A percentile compares a stretch with the other conserved stretches of the same genome.
Evolutionary conservation across 208 protist species (phyloP).

Genomic region (Leishmania mexicana): DNA sequence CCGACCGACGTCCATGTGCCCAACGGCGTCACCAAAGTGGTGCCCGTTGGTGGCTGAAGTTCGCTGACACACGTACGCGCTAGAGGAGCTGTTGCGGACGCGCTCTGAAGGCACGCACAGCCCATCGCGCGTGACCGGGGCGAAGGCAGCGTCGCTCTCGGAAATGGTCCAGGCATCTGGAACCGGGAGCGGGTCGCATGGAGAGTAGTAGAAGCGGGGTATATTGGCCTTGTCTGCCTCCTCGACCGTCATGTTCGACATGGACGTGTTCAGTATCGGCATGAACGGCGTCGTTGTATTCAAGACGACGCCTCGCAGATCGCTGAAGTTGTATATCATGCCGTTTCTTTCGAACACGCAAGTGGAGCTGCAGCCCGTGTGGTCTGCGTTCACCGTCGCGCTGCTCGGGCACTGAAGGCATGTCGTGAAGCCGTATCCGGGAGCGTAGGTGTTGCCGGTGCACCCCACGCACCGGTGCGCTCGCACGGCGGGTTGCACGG

Average conservation of each 20-base stretch:
- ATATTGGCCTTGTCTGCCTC: conserved; percentile 4
- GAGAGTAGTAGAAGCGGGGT: conserved; percentile 10
- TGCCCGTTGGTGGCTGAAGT: not conserved
- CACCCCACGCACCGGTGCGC: not conserved
- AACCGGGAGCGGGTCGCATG: conserved; percentile 5
- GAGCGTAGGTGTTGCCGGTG: not conserved
- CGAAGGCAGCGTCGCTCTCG: not conserved
- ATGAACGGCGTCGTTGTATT: not conserved
- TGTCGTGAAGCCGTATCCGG: conserved; percentile 12
- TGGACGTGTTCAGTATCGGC: not conserved
- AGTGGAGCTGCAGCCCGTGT: not conserved
- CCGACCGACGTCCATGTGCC: not conserved
- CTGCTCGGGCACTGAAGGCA: not conserved
- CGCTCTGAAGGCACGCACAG: conserved; percentile 1
- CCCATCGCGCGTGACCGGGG: not conserved
- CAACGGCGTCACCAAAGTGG: conserved; percentile 6
- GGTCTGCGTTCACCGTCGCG: not conserved
- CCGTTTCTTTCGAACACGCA: not conserved
- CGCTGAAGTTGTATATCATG: not conserved
- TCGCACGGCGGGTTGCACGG: not conserved
- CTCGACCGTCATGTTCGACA: conserved; percentile 6
- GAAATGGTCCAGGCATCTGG: not conserved
- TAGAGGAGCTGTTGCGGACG: conserved; percentile 20
- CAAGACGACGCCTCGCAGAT: not conserved
- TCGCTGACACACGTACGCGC: conserved; percentile 20